Base-by-base conservation (phyloP, 225 moss, liverwort and hornwort genomes). In the Physcomitrium patens region DNA sequence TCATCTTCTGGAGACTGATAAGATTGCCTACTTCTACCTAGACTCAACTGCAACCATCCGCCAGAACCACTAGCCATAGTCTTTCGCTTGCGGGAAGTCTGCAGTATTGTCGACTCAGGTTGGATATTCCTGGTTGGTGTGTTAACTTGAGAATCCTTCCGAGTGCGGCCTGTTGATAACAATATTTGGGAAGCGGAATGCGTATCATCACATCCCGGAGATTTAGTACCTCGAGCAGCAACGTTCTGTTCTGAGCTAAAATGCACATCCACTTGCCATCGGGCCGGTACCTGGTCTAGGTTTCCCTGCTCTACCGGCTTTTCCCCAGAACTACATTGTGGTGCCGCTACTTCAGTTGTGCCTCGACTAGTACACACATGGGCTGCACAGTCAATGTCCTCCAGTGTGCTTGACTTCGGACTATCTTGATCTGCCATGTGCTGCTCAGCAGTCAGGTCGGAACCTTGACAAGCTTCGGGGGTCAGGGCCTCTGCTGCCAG, bases 371-470 rank as follows among this genome's bases (percentile, higher is more conserved):
- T 4, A 44, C 42, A 28, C 37, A 57, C 41, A 70, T 19, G 60
- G 28, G 63, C 56, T 43, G 66, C 75, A 66, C 75, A 65, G 16
- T 75, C 56, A 26, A 66, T 58, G 55, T 77, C 77, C 53, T 77
- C 77, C 24, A 61, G 60, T 17, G 61, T 77, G 14, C 69, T 69
- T 49, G 69, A 69, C 51, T 62, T 62, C 18, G 51, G 43, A 47
- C 69, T 68, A 27, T 77, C 77, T 45, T n/a, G 62, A 64, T 77
- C 77, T 47, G 51, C 69, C 77, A 70, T 77, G 20, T 77, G 77
- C 53, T 75, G 75, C 77, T 77, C 77, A 44, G 69, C 69, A 69
- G 77, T 77, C 43, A 77, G 70, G 24, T 61, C 77, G 22, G 77
- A 77, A 69, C 57, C 65, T 65, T 66, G 66, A 66, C 66, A 65